Evolutionary conservation across 805 yeast genomes (phyloP).

Genomic region (Ogataea saltuana): DNA sequence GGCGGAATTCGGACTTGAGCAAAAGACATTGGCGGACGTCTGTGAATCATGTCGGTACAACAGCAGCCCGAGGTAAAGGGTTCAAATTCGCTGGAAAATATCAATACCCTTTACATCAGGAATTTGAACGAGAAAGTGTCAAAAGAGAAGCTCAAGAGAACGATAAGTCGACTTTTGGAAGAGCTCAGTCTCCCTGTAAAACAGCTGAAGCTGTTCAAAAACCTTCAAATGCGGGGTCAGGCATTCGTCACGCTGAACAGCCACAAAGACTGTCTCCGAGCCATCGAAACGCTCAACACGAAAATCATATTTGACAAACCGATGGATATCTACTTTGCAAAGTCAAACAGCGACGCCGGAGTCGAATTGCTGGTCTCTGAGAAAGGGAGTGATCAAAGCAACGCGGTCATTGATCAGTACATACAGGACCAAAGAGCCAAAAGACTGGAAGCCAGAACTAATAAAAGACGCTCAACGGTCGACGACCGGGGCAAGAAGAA

Average conservation of each 20-base stretch:
- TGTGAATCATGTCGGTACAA: neutral
- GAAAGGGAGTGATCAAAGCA: slow-evolving; percentile 1
- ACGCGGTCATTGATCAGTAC: slow-evolving; percentile 27
- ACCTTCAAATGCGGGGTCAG: slow-evolving; percentile 74
- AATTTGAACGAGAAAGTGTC: slow-evolving; percentile 73
- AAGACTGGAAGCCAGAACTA: slow-evolving; percentile 24
- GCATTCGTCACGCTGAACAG: slow-evolving; percentile 67
- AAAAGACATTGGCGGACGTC: no score
- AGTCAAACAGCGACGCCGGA: slow-evolving; percentile 45
- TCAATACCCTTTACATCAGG: slow-evolving; percentile 54
- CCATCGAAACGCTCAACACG: slow-evolving; percentile 45
- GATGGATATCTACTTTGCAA: slow-evolving; percentile 46
- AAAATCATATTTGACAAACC: slow-evolving; percentile 47
- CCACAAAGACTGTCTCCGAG: slow-evolving; percentile 44
- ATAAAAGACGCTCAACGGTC: slow-evolving; percentile 25
- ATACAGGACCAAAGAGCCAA: slow-evolving; percentile 20
- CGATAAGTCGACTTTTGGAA: slow-evolving; percentile 44
- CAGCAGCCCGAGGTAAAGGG: neutral
- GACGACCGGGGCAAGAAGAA: slow-evolving; percentile 18
- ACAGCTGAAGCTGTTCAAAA: slow-evolving; percentile 57
- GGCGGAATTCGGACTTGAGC: no score
- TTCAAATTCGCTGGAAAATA: slow-evolving; percentile 14
- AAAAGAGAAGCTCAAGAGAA: slow-evolving; percentile 46
- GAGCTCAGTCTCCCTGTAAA: slow-evolving; percentile 47
- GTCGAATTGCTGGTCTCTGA: slow-evolving; percentile 8